Conservation (phyloP, 75 land plant genomes). For the Cupressus sempervirens region DNA sequence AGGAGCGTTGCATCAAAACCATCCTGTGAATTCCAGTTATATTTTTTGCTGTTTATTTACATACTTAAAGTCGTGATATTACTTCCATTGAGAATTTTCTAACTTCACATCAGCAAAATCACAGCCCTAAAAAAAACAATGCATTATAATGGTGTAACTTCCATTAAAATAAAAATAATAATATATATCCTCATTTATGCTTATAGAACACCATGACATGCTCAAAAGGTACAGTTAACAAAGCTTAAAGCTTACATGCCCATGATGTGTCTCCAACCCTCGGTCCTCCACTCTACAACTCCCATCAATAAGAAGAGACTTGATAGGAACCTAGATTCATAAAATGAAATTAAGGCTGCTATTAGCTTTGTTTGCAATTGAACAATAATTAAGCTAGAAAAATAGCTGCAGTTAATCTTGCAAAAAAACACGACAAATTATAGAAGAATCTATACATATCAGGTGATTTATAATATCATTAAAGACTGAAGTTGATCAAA, state of each 20-base stretch:
- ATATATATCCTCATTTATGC: neutral
- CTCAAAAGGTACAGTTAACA: neutral
- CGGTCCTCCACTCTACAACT: slow-evolving; percentile 92
- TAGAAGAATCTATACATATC: neutral
- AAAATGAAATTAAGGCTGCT: neutral
- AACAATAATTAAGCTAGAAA: neutral
- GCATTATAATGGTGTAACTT: neutral
- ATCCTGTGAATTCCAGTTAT: neutral
- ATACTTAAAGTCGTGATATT: neutral
- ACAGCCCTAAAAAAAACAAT: neutral
- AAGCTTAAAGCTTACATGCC: slow-evolving; percentile 56
- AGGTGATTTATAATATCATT: neutral
- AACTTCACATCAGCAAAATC: neutral
- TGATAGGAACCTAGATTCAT: slow-evolving; percentile 62
- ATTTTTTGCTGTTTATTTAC: neutral
- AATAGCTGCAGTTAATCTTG: neutral
- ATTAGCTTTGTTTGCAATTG: neutral
- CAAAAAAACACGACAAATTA: neutral
- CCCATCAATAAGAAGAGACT: slow-evolving; percentile 76
- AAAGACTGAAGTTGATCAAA: neutral
- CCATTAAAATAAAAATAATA: neutral
- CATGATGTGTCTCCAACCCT: slow-evolving; percentile 82
- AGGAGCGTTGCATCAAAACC: neutral
- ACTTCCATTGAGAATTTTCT: neutral
- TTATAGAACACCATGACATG: slow-evolving; percentile 1